Evolutionary conservation across 2,329 filamentous ascomycete genomes (phyloP).

Genomic region (Macrophomina pseudophaseolina): DNA sequence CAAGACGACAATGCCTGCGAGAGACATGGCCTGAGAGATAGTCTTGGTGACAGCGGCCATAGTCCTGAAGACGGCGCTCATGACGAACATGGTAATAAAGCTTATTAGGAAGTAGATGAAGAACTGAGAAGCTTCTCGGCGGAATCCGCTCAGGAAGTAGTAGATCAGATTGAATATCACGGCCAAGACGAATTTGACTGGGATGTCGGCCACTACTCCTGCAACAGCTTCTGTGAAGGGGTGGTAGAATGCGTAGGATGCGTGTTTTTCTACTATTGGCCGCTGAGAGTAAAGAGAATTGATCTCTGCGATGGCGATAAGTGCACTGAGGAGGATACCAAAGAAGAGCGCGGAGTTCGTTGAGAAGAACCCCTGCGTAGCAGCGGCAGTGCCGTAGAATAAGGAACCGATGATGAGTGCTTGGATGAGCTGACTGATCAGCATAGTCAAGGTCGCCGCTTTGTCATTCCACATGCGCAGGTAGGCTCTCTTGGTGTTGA

Average conservation of each 20-base stretch:
- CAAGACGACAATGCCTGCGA: constrained; percentile 63
- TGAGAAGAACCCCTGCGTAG: constrained; percentile 59
- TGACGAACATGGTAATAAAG: constrained; percentile 65
- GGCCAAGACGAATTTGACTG: constrained; percentile 74
- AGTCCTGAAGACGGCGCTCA: constrained; percentile 83
- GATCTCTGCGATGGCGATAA: constrained; percentile 60
- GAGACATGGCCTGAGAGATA: constrained; percentile 61
- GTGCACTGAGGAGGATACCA: constrained; percentile 64
- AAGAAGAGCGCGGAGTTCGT: constrained; percentile 66
- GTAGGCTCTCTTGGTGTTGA: constrained; percentile 40
- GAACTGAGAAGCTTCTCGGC: constrained; percentile 73
- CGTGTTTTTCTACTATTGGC: constrained; percentile 88
- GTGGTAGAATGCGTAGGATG: constrained; percentile 84
- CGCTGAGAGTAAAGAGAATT: constrained; percentile 74
- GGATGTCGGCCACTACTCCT: constrained; percentile 82
- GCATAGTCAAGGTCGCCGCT: constrained; percentile 40
- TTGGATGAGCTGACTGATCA: constrained; percentile 58
- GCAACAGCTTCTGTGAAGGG: constrained; percentile 82
- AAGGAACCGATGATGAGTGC: constrained; percentile 67
- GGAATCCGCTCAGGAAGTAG: constrained; percentile 85
- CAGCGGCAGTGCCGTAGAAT: constrained; percentile 59
- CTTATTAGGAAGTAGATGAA: constrained; percentile 82
- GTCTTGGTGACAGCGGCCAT: constrained; percentile 77
- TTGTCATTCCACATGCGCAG: constrained; percentile 42
- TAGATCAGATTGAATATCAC: constrained; percentile 77